Conservation (phyloP, 148 eudicot species). For the Heliamphora exappendiculata region DNA sequence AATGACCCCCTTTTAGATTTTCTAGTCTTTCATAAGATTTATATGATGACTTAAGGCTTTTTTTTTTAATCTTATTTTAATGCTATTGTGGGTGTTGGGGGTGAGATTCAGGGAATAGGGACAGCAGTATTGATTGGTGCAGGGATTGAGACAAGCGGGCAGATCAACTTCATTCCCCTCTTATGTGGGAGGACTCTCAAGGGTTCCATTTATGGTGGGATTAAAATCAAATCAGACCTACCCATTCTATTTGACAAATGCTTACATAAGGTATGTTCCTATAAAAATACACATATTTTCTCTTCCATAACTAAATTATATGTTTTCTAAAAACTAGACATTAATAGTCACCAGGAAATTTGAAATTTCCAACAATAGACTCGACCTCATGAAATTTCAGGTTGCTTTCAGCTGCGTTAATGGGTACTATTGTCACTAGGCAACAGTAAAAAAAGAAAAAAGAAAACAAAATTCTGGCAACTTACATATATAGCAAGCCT, state of each 20-base stretch:
- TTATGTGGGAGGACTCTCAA: constrained; percentile 34
- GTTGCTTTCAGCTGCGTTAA: background rate
- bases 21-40: no score
- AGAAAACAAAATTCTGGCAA: no score
- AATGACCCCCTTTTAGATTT: background rate
- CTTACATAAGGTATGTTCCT: constrained; percentile 29
- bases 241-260: constrained; percentile 34
- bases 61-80: background rate
- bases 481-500: no score
- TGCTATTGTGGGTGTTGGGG: background rate
- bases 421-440: no score
- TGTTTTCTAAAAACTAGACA: background rate
- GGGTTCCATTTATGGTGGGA: constrained; percentile 35
- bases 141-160: constrained; percentile 13
- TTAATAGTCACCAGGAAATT: background rate
- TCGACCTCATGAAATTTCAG: background rate
- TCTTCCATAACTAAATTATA: background rate
- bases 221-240: constrained; percentile 38
- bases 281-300: no score
- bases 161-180: constrained; percentile 19
- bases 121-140: constrained; percentile 29
- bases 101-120: constrained; percentile 33
- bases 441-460: no score
- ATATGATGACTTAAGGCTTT: background rate
- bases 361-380: background rate